phyloP scores from a whole-genome alignment of 2,329 filamentous ascomycete genomes.

The Trichoderma hamatum region DNA sequence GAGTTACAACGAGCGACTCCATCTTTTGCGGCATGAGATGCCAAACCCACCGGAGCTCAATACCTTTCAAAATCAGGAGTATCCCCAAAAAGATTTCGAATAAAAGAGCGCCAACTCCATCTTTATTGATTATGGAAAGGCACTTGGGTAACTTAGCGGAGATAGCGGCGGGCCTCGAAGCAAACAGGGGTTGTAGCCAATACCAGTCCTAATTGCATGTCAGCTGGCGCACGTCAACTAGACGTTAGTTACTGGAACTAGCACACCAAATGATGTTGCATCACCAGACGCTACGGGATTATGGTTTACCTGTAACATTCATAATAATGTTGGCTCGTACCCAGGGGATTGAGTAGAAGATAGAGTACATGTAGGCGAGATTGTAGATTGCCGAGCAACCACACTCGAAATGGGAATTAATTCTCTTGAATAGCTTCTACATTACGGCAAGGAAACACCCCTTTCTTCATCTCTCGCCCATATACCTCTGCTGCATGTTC shows the following conservation, averaged over 20 bases:
- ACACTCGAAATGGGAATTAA: background rate
- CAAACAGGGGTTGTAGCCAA: background rate
- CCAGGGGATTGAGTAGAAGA: background rate
- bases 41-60: background rate
- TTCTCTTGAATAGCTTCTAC: background rate
- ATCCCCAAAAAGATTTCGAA: background rate
- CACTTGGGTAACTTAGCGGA: background rate
- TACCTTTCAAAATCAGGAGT: background rate
- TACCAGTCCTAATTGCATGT: background rate
- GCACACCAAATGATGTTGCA: background rate
- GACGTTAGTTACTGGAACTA: background rate
- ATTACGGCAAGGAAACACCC: background rate
- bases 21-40: background rate
- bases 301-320: background rate
- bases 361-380: background rate
- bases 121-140: background rate
- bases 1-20: conserved; percentile 16
- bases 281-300: background rate
- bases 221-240: background rate
- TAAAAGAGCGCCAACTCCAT: background rate
- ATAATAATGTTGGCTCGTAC: background rate
- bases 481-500: background rate
- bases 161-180: background rate
- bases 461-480: background rate
- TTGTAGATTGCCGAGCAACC: background rate